Evolutionary conservation across 768 basidiomycete genomes (phyloP).

Genomic region (Hericium coralloides): DNA sequence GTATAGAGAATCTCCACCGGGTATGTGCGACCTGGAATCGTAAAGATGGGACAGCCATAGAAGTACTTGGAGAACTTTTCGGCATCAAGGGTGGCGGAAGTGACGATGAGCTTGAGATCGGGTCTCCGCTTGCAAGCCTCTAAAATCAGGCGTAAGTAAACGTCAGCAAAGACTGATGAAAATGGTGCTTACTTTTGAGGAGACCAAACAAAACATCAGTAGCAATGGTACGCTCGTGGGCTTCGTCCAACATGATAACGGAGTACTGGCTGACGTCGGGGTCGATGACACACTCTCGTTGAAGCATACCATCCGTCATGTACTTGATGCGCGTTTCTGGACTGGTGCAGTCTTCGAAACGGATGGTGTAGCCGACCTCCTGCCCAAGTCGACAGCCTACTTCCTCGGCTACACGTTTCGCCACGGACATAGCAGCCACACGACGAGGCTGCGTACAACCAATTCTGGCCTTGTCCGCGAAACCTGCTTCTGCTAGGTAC

Average conservation of each 20-base stretch:
- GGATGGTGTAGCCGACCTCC: conserved; percentile 97
- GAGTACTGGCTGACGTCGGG: conserved; percentile 90
- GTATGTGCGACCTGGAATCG: conserved; percentile 98
- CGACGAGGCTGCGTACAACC: conserved; percentile 99
- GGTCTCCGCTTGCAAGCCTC: conserved; percentile 93
- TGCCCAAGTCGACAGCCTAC: conserved; percentile 96
- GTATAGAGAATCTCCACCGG: conserved; percentile 98
- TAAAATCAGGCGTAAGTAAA: conserved; percentile 27
- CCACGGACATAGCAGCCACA: conserved; percentile 98
- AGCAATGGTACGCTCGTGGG: conserved; percentile 97
- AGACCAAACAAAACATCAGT: conserved; percentile 97
- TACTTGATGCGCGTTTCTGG: conserved; percentile 99
- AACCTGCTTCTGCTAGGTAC: conserved; percentile 93
- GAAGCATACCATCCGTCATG: conserved; percentile 99
- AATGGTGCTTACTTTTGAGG: conserved; percentile 61
- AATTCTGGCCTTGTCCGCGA: conserved; percentile 82
- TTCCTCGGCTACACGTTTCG: conserved; percentile 97
- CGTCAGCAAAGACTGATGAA: background rate
- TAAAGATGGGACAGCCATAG: conserved; percentile 97
- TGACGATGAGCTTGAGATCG: conserved; percentile 96
- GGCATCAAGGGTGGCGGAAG: conserved; percentile 97
- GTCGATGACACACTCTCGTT: conserved; percentile 94
- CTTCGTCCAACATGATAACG: conserved; percentile 97
- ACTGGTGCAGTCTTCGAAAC: conserved; percentile 98
- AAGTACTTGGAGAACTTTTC: conserved; percentile 99